These are phyloP conservation scores for Nitzschia sp. DNA, from an alignment of 108 stramenopile genomes.

Conservation along the genomic window DNA sequence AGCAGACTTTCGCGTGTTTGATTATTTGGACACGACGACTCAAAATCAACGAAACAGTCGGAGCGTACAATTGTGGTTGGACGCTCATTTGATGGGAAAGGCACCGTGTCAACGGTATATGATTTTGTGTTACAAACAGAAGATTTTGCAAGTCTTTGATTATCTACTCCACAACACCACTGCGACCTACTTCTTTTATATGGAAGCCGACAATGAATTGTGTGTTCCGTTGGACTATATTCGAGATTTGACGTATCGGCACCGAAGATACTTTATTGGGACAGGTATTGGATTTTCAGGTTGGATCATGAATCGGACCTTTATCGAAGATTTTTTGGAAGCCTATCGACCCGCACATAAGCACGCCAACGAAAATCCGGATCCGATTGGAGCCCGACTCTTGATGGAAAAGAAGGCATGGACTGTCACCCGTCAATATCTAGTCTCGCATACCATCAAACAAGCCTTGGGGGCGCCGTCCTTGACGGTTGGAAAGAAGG, in stretches of 20 bases:
- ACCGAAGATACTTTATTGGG: slow-evolving; percentile 30
- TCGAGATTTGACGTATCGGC: slow-evolving; percentile 8
- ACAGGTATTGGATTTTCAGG: slow-evolving; percentile 32
- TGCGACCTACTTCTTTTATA: slow-evolving; percentile 30
- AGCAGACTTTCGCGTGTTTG: slow-evolving; percentile 32
- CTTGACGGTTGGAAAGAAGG: background rate
- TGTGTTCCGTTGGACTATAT: slow-evolving; percentile 32
- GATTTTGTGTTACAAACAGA: slow-evolving; percentile 31
- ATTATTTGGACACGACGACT: slow-evolving; percentile 22
- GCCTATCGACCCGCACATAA: slow-evolving; percentile 2
- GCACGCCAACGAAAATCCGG: slow-evolving; percentile 11
- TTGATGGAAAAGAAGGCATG: slow-evolving; percentile 25
- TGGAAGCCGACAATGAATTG: slow-evolving; percentile 40
- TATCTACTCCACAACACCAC: slow-evolving; percentile 5
- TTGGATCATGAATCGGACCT: slow-evolving; percentile 36
- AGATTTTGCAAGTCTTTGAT: slow-evolving; percentile 22
- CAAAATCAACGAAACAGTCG: background rate
- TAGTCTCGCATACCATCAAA: slow-evolving; percentile 29
- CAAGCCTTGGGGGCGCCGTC: background rate
- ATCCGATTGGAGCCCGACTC: slow-evolving; percentile 17
- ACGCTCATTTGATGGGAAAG: slow-evolving; percentile 5
- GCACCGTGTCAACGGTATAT: slow-evolving; percentile 20
- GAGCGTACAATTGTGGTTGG: slow-evolving; percentile 12
- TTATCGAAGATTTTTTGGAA: slow-evolving; percentile 23
- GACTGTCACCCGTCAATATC: slow-evolving; percentile 39